Conservation (phyloP, 164 flowering plant species). For the Aristolochia fimbriata region DNA sequence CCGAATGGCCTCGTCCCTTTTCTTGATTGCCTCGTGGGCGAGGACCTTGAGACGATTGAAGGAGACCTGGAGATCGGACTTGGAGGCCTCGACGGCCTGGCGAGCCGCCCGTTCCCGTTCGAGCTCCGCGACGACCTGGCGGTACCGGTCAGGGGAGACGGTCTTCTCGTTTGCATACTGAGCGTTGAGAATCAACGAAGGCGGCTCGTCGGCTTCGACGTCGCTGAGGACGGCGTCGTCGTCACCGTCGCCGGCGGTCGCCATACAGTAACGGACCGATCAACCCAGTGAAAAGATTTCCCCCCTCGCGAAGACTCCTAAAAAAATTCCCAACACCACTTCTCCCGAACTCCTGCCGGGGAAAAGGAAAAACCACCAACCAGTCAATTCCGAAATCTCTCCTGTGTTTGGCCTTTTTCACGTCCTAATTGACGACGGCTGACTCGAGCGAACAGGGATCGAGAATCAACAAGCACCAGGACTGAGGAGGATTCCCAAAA, state of each 20-base stretch:
- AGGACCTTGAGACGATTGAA: conserved; percentile 32
- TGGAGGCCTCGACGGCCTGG: conserved; percentile 53
- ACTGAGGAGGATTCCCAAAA: no score
- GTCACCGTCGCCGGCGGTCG: conserved; percentile 25
- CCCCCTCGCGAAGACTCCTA: no score
- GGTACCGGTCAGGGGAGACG: conserved; percentile 42
- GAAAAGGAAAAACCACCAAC: no score
- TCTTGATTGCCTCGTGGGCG: conserved; percentile 49
- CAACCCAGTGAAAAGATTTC: no score
- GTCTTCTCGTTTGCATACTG: conserved; percentile 22
- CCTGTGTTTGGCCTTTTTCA: no score
- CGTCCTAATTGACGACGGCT: no score
- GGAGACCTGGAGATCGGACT: conserved; percentile 47
- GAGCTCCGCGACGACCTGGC: conserved; percentile 51
- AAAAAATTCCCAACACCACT: no score
- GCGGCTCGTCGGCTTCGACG: conserved; percentile 55
- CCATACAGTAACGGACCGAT: neutral
- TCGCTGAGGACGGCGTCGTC: conserved; percentile 74
- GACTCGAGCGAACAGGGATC: no score
- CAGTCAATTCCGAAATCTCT: no score
- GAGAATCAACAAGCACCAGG: no score
- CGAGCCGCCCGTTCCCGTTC: conserved; percentile 70
- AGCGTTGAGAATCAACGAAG: conserved; percentile 17
- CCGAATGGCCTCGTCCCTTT: conserved; percentile 63
- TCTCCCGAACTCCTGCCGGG: no score